A percentile compares a stretch with the other conserved stretches of the same genome.
These are phyloP conservation scores for Didymella keratinophila DNA, from an alignment of 2,329 filamentous ascomycete genomes.

Conservation along the genomic window DNA sequence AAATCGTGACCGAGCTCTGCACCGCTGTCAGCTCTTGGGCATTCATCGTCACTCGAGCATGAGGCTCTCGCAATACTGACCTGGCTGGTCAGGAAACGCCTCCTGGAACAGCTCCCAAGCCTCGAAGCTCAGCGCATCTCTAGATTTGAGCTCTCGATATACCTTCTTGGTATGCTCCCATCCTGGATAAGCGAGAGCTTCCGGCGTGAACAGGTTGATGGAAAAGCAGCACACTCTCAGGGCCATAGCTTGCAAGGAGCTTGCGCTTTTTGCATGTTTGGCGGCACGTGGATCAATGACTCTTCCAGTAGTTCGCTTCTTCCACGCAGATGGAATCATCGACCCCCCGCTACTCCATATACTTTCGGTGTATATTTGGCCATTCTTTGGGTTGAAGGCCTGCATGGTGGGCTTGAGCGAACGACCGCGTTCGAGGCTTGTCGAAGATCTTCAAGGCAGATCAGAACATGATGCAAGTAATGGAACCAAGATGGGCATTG, in stretches of 20 bases:
- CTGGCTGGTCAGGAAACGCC: constrained; percentile 1
- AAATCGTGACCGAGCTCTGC: constrained; percentile 4
- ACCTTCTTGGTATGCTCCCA: constrained; percentile 4
- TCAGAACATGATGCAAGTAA: background rate
- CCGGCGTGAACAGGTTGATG: constrained; percentile 2
- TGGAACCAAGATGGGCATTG: too few relatives aligned
- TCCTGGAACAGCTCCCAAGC: constrained; percentile 8
- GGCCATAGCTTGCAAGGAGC: constrained; percentile 4
- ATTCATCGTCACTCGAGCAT: background rate
- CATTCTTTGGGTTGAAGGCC: constrained; percentile 8
- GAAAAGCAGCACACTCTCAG: constrained; percentile 8
- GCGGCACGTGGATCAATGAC: background rate
- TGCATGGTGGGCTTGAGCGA: background rate
- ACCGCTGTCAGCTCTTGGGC: background rate
- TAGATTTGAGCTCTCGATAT: constrained; percentile 5
- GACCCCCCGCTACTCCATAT: background rate
- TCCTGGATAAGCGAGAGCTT: background rate
- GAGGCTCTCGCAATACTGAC: background rate
- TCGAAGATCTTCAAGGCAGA: background rate
- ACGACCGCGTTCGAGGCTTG: background rate
- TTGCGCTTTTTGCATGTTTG: background rate
- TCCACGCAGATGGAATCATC: background rate
- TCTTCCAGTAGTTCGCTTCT: background rate
- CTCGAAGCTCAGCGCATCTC: constrained; percentile 7
- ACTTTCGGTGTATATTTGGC: constrained; percentile 9